Percentiles rank a stretch among this genome's conserved stretches.
Conservation (phyloP, 2,329 filamentous ascomycete species). For the Nakataea oryzae region DNA sequence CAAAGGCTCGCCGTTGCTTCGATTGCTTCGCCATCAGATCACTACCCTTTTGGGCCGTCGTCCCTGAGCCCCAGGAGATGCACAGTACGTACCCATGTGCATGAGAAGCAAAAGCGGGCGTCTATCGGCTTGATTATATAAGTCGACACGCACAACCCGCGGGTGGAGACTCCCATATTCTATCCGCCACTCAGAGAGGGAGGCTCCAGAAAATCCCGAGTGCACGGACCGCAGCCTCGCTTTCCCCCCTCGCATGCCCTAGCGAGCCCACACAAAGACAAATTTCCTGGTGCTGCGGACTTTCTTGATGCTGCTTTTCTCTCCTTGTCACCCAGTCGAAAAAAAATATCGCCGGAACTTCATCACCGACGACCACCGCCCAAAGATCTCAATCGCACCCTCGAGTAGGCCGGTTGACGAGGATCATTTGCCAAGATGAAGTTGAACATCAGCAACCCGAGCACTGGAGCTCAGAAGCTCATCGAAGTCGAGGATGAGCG, state of each 20-base stretch:
- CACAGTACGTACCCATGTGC: too few species aligned
- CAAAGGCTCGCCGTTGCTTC: too few species aligned
- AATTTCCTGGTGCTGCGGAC: neutral
- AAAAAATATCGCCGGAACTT: constrained; percentile 3
- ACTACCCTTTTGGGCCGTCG: too few species aligned
- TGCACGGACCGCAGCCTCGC: constrained; percentile 4
- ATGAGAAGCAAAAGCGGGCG: too few species aligned
- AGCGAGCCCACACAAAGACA: constrained; percentile 9
- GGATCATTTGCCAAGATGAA: constrained; percentile 13
- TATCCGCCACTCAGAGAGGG: neutral
- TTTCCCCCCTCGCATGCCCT: constrained; percentile 9
- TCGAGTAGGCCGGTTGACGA: constrained; percentile 3
- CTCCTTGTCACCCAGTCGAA: constrained; percentile 1
- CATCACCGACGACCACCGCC: neutral
- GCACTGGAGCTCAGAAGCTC: constrained; percentile 99
- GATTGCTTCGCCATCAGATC: too few species aligned
- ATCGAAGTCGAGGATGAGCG: constrained; percentile 99
- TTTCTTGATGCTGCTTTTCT: constrained; percentile 5
- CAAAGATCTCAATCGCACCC: constrained; percentile 12
- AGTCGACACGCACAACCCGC: neutral
- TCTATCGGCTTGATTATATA: neutral
- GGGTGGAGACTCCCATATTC: neutral
- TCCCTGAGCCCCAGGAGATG: neutral
- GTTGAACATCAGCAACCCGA: constrained; percentile 74
- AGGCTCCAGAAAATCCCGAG: neutral